Evolutionary conservation across 495 filamentous ascomycete species (phyloP).

Genomic region (Pseudevernia furfuracea): DNA sequence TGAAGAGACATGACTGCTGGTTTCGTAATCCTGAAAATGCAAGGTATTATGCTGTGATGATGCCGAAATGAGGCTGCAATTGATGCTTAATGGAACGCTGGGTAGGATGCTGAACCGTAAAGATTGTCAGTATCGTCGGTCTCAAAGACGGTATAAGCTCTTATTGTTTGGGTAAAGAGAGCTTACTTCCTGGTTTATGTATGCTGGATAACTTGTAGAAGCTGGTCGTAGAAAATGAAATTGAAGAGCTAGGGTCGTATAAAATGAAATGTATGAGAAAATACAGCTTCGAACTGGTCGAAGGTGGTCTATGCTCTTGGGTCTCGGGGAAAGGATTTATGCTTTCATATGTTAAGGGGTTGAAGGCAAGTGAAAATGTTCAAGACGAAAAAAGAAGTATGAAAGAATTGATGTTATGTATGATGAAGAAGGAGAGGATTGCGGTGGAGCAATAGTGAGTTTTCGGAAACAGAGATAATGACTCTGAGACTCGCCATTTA

Average conservation of each 20-base stretch:
- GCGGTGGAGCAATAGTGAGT: background rate
- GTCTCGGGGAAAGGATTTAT: background rate
- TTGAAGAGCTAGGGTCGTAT: background rate
- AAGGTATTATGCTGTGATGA: slow-evolving; percentile 1
- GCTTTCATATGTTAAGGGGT: background rate
- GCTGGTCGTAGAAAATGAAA: background rate
- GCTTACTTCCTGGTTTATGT: background rate
- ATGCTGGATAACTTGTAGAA: background rate
- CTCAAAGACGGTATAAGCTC: background rate
- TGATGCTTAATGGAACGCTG: slow-evolving; percentile 2
- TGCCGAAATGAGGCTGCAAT: background rate
- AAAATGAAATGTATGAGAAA: background rate
- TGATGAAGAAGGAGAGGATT: background rate
- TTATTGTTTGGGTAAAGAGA: background rate
- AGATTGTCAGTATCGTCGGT: background rate
- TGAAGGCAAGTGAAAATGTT: background rate
- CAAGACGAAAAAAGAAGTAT: background rate
- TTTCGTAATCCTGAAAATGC: background rate
- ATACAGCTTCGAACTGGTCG: background rate
- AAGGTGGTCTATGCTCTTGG: background rate
- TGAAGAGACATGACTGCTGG: slow-evolving; percentile 7
- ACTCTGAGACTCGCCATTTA: background rate
- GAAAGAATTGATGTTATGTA: background rate
- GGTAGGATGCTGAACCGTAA: background rate
- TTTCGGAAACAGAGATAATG: background rate